Base-by-base conservation (phyloP, 352 stramenopile species). In the Pythium aristosporum region DNA sequence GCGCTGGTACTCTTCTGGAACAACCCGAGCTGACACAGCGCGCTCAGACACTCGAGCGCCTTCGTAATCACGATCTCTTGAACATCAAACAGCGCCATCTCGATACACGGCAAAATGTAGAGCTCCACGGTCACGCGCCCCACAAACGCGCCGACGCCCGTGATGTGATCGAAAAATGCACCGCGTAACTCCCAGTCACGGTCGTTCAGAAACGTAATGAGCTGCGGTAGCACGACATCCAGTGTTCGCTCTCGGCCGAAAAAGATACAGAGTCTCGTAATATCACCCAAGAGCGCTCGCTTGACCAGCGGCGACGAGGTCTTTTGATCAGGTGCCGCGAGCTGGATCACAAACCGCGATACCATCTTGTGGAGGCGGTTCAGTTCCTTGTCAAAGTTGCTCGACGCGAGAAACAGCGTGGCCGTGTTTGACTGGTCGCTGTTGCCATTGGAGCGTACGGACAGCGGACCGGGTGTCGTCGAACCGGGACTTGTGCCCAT, bases 121-220 rank as follows among this genome's bases (percentile, higher is more conserved):
- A 98, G 82, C 71, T 98, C 94, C 0, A 98, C 96, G 1, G 85
- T 89, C 18, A 94, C 85, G 16, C 89, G 80, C 4, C 96, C 97
- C 25, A 99, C 91, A 72, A 98, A 97, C 0, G 94, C 92, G 54
- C 95, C 98, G 10, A 99, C 83, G 11, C 89, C 91, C 13, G 96
- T 86, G 18, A 99, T 94, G 72, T 97, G 85, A 50, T 97, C 80
- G 70, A 98, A 99, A 57, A 95, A 94, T 23, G 85, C 81, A 20
- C 79, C 86, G 42, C 84, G 87, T 15, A 97, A 62, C 57, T 97
- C 81, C 86, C 87, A 98, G 68, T 98, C 95, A 46, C 89, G 82
- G 69, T 99, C 96, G 60, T 99, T 99, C 44, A 99, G 74, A 61
- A 99, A 99, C 7, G 96, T 97, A 62, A 99, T 94, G 15, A 99